These are phyloP conservation scores for Secale cereale DNA, from an alignment of 176 grass and related monocot genomes.

Conservation along the genomic window DNA sequence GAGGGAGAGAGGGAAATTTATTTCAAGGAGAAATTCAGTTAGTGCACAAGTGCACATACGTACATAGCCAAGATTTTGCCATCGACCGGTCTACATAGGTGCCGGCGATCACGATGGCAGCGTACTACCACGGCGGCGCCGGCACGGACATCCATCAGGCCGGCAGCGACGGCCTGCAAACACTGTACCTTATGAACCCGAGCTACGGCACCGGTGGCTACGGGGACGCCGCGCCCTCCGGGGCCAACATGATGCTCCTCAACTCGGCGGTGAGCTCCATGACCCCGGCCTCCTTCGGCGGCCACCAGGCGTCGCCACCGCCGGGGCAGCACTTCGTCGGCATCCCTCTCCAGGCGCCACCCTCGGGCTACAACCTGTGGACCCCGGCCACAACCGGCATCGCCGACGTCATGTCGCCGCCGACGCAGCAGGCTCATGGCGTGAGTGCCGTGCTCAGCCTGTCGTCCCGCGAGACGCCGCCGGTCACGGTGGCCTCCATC, in stretches of 20 bases:
- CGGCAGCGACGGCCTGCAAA: slow-evolving; percentile 70
- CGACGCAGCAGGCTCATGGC: slow-evolving; percentile 38
- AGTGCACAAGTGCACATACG: not conserved
- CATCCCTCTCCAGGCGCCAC: slow-evolving; percentile 61
- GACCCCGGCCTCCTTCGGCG: slow-evolving; percentile 48
- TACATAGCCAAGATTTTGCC: not conserved
- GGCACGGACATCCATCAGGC: slow-evolving; percentile 84
- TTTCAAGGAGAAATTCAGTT: slow-evolving; percentile 10
- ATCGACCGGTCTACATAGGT: not conserved
- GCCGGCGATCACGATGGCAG: slow-evolving; percentile 54
- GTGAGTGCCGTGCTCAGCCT: slow-evolving; percentile 81
- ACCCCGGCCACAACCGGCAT: not conserved
- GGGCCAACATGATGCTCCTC: slow-evolving; percentile 87
- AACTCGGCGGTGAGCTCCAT: slow-evolving; percentile 71
- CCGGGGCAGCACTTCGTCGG: slow-evolving; percentile 73
- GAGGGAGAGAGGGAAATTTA: not conserved
- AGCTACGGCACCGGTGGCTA: slow-evolving; percentile 58
- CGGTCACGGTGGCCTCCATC: slow-evolving; percentile 45
- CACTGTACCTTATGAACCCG: slow-evolving; percentile 97
- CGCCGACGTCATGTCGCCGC: slow-evolving; percentile 25
- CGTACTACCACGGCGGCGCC: slow-evolving; percentile 68
- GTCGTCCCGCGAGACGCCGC: slow-evolving; percentile 65
- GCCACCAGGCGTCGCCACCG: slow-evolving; percentile 32
- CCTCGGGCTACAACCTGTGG: slow-evolving; percentile 67
- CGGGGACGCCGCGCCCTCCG: slow-evolving; percentile 34